Percentiles rank a stretch among this genome's conserved stretches.
Conservation (phyloP, 352 stramenopile species). For the Globisporangium cylindrosporum region DNA sequence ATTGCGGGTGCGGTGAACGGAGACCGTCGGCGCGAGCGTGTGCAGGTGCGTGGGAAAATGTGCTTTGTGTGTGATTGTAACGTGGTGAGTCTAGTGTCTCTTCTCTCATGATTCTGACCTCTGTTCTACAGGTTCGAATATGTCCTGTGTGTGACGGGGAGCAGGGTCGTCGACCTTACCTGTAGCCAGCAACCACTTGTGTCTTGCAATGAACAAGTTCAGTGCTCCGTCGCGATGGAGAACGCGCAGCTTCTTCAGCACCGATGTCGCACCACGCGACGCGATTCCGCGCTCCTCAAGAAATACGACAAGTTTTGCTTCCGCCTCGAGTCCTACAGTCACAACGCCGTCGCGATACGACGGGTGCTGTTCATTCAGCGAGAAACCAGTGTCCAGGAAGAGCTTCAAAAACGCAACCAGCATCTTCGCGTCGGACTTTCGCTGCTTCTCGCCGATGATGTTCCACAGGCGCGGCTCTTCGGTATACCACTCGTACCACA, state of each 20-base stretch:
- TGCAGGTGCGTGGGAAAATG: too few species aligned
- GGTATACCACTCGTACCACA: background rate
- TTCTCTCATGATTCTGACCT: background rate
- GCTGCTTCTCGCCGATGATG: background rate
- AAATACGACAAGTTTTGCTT: background rate
- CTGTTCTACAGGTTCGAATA: slow-evolving; percentile 1
- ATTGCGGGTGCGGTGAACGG: too few species aligned
- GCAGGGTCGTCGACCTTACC: background rate
- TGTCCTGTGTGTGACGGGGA: background rate
- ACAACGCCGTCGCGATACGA: background rate
- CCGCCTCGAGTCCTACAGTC: background rate
- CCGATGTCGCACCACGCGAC: background rate
- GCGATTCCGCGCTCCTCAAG: background rate
- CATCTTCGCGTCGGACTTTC: slow-evolving; percentile 1
- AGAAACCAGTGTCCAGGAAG: background rate
- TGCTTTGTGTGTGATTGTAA: too few species aligned
- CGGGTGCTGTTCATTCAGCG: background rate
- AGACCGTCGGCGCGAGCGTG: too few species aligned
- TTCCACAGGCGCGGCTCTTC: background rate
- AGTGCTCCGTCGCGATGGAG: background rate
- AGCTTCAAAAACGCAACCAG: background rate
- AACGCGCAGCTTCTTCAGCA: background rate
- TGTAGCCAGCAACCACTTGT: background rate
- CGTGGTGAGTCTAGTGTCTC: background rate
- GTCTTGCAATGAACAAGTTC: background rate